Evolutionary conservation across 345 rosid species (phyloP).

Genomic region (Gossypium thurberi): DNA sequence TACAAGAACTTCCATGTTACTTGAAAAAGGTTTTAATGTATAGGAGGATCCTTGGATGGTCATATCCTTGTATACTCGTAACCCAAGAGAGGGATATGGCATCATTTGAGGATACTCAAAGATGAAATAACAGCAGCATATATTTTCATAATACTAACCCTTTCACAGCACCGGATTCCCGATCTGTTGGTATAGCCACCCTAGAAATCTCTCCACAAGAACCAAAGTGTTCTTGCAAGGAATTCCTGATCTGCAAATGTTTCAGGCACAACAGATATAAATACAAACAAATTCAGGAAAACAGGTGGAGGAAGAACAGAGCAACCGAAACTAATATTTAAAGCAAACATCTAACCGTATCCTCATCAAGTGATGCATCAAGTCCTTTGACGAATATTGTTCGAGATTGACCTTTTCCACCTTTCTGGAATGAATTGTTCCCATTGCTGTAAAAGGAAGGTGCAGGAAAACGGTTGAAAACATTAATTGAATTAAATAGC

Average conservation of each 20-base stretch:
- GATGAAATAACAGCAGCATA: too few species aligned
- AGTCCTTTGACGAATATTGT: slow-evolving; percentile 58
- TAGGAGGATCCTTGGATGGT: too few species aligned
- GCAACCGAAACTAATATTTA: not conserved
- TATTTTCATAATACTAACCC: slow-evolving; percentile 47
- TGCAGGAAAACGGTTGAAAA: not conserved
- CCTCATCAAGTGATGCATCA: slow-evolving; percentile 41
- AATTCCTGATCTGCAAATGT: slow-evolving; percentile 37
- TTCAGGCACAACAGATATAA: not conserved
- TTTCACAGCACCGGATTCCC: slow-evolving; percentile 52
- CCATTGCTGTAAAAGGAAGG: slow-evolving; percentile 36
- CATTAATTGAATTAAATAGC: not conserved
- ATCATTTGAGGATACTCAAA: too few species aligned
- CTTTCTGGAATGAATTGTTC: slow-evolving; percentile 40
- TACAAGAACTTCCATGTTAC: too few species aligned
- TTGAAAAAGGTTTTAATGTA: too few species aligned
- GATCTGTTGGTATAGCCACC: slow-evolving; percentile 57
- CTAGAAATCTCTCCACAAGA: slow-evolving; percentile 64
- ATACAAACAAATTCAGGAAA: not conserved
- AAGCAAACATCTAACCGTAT: slow-evolving; percentile 32
- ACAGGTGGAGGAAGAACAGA: not conserved
- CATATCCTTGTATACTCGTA: too few species aligned
- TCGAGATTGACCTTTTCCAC: slow-evolving; percentile 32
- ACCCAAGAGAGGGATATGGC: too few species aligned
- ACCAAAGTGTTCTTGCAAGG: slow-evolving; percentile 55